A percentile compares a stretch with the other conserved stretches of the same genome.
Evolutionary conservation across 306 rosid species (phyloP).

Genomic region (Acacia melanoxylon): DNA sequence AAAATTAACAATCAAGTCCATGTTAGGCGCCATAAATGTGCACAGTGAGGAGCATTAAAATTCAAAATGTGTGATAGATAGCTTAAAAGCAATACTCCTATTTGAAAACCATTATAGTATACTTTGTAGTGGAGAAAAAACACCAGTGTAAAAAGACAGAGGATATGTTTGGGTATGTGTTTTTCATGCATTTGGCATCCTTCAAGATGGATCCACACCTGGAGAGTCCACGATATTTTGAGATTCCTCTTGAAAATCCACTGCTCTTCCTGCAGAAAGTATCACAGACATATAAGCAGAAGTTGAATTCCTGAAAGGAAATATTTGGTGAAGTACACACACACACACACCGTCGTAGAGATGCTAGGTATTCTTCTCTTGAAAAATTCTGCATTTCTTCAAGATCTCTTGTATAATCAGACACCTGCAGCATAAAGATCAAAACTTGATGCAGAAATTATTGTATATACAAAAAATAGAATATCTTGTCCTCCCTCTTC

Average conservation of each 20-base stretch:
- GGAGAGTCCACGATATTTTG: constrained; percentile 91
- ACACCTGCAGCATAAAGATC: constrained; percentile 62
- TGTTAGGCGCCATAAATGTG: constrained; percentile 23
- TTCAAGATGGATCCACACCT: constrained; percentile 55
- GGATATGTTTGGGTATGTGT: not conserved
- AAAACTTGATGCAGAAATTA: constrained; percentile 30
- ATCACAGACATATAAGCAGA: constrained; percentile 36
- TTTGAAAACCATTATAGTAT: not conserved
- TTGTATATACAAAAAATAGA: not conserved
- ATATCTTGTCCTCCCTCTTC: not conserved
- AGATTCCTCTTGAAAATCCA: constrained; percentile 93
- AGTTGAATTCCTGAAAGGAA: constrained; percentile 12
- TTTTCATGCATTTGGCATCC: constrained; percentile 1
- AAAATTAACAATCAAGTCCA: constrained; percentile 29
- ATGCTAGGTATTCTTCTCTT: constrained; percentile 96
- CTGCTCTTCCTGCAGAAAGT: constrained; percentile 91
- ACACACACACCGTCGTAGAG: constrained; percentile 74
- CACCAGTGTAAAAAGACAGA: not conserved
- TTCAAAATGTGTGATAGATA: not conserved
- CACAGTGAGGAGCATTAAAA: not conserved
- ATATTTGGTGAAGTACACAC: not conserved
- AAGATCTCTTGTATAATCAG: constrained; percentile 95
- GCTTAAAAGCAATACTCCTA: not conserved
- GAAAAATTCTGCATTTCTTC: constrained; percentile 97
- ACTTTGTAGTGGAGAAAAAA: constrained; percentile 10